Percentiles rank a stretch among this genome's conserved stretches.
Conservation (phyloP, 176 grass and related monocot species). For the Bromus sterilis region DNA sequence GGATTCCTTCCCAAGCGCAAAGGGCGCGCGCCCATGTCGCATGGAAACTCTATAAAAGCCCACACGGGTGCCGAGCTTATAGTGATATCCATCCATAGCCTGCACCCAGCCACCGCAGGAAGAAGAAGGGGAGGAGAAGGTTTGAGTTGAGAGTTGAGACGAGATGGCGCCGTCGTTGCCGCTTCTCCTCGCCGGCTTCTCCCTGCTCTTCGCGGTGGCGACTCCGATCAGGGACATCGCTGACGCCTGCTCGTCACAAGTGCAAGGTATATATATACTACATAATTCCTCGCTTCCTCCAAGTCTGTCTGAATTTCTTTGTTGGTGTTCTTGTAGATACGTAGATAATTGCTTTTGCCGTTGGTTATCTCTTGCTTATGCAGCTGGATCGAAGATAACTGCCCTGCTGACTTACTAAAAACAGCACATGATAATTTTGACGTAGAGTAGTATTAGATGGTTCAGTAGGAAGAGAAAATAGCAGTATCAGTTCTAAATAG, state of each 20-base stretch:
- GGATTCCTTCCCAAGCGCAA: constrained; percentile 26
- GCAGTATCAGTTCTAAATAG: neutral
- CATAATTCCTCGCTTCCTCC: neutral
- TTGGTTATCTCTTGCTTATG: neutral
- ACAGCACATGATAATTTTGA: neutral
- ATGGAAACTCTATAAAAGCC: constrained; percentile 31
- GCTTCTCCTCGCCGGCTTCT: constrained; percentile 32
- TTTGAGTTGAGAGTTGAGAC: neutral
- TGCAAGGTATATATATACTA: constrained; percentile 29
- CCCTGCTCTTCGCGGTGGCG: constrained; percentile 38
- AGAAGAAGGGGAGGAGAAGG: neutral
- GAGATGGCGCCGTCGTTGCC: constrained; percentile 25
- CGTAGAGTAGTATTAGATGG: neutral
- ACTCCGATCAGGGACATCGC: constrained; percentile 43
- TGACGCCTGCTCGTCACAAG: constrained; percentile 38
- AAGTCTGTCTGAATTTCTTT: neutral
- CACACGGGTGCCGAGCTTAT: neutral
- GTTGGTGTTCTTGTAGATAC: neutral
- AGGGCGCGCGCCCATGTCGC: neutral
- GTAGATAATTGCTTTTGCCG: neutral
- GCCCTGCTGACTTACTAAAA: neutral
- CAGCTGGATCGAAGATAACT: neutral
- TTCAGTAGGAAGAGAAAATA: neutral
- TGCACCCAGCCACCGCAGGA: neutral
- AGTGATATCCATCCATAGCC: neutral